These are phyloP conservation scores for Beauveria sp. DNA, from an alignment of 2,329 filamentous ascomycete genomes.

Conservation along the genomic window DNA sequence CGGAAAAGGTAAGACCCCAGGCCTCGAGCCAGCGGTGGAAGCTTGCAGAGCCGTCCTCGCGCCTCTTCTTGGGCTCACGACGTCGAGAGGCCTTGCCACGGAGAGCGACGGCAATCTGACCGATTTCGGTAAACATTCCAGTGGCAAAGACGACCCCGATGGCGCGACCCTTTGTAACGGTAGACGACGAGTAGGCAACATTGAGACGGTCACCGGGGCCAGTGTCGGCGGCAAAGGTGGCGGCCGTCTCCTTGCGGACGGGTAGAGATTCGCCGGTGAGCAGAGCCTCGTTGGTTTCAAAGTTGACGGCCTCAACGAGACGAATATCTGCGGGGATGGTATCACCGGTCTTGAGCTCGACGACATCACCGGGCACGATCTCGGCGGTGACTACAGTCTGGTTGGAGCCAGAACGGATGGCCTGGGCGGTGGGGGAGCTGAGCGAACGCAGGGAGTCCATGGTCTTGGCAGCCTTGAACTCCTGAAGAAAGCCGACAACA, in stretches of 20 bases:
- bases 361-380: slow-evolving; percentile 52
- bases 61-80: slow-evolving; percentile 35
- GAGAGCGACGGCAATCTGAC: slow-evolving; percentile 48
- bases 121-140: slow-evolving; percentile 55
- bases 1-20: slow-evolving; percentile 28
- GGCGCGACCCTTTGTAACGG: slow-evolving; percentile 53
- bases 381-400: slow-evolving; percentile 31
- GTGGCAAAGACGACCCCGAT: slow-evolving; percentile 54
- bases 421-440: slow-evolving; percentile 36
- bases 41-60: slow-evolving; percentile 33
- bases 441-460: slow-evolving; percentile 40
- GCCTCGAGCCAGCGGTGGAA: slow-evolving; percentile 27
- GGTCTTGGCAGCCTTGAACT: slow-evolving; percentile 40
- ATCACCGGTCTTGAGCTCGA: slow-evolving; percentile 47
- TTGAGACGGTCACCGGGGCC: slow-evolving; percentile 53
- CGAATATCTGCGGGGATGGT: slow-evolving; percentile 55
- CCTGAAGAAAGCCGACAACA: slow-evolving; percentile 41
- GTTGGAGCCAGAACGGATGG: slow-evolving; percentile 33
- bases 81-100: slow-evolving; percentile 27
- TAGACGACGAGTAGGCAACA: slow-evolving; percentile 55
- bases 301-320: slow-evolving; percentile 53
- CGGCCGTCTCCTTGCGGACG: slow-evolving; percentile 43
- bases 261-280: slow-evolving; percentile 58
- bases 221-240: slow-evolving; percentile 34
- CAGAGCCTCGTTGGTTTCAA: slow-evolving; percentile 60